These are phyloP conservation scores for Volvox reticuliferus DNA, from an alignment of 139 green algal species.

Conservation along the genomic window DNA sequence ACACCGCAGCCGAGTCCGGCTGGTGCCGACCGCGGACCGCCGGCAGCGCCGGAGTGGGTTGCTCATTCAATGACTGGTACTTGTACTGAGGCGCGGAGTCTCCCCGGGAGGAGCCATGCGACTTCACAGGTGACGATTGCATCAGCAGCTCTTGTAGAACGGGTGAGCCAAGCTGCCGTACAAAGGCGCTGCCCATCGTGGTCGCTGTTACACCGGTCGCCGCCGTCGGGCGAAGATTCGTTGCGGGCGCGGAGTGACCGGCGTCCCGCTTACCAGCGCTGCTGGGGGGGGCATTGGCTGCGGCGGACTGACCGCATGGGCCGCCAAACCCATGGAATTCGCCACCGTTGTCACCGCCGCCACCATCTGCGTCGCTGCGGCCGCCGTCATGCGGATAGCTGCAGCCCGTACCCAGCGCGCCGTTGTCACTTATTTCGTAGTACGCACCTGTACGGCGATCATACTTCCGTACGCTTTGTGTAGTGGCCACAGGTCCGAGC, in stretches of 20 bases:
- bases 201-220: not conserved
- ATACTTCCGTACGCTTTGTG: not conserved
- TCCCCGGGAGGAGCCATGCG: too few species aligned
- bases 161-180: not conserved
- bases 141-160: not conserved
- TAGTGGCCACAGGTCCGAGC: not conserved
- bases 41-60: too few species aligned
- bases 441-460: too few species aligned
- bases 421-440: too few species aligned
- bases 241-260: too few species aligned
- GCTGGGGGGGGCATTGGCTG: not conserved
- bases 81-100: not conserved
- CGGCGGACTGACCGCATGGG: too few species aligned
- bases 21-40: not conserved
- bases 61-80: not conserved
- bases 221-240: not conserved
- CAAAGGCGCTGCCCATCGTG: conserved; percentile 25
- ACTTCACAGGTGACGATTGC: not conserved
- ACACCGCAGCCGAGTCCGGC: not conserved
- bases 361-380: not conserved
- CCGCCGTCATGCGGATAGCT: not conserved
- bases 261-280: too few species aligned
- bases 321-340: not conserved
- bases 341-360: not conserved
- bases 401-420: too few species aligned